phyloP scores from a whole-genome alignment of 805 yeast genomes.

The Starmerella potacharoeniae region DNA sequence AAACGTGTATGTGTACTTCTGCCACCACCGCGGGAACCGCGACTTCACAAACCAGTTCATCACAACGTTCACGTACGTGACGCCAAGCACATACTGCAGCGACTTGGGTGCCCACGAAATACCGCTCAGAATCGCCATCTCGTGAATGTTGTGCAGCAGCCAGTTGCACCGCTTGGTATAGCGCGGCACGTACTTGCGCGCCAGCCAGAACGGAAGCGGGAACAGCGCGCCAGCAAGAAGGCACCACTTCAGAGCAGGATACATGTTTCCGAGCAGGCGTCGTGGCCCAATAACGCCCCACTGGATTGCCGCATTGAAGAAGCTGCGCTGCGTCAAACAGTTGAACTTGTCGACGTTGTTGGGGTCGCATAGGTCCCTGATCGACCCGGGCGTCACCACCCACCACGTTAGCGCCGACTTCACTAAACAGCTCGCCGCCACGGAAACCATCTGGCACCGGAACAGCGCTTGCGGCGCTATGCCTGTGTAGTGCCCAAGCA shows the following conservation, averaged over 20 bases:
- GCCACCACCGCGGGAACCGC: conserved; percentile 42
- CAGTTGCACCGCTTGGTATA: conserved; percentile 15
- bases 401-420: conserved; percentile 35
- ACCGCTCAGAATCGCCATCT: conserved; percentile 18
- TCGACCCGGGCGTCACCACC: conserved; percentile 31
- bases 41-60: conserved; percentile 38
- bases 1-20: conserved; percentile 40
- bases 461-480: conserved; percentile 35
- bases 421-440: conserved; percentile 34
- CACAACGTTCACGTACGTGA: conserved; percentile 31
- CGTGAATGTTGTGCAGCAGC: conserved; percentile 14
- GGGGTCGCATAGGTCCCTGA: conserved; percentile 35
- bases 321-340: conserved; percentile 32
- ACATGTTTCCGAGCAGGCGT: conserved; percentile 37
- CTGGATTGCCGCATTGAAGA: conserved; percentile 40
- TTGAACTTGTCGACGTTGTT: conserved; percentile 34
- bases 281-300: conserved; percentile 59
- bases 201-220: conserved; percentile 21
- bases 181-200: conserved; percentile 14
- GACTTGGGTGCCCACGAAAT: conserved; percentile 37
- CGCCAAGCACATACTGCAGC: conserved; percentile 35
- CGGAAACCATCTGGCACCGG: conserved; percentile 32
- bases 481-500: conserved; percentile 35
- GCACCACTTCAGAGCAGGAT: conserved; percentile 53
- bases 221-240: conserved; percentile 42